Evolutionary conservation across 2,329 filamentous ascomycete genomes (phyloP).

Genomic region (Sordariomycetes sp.): DNA sequence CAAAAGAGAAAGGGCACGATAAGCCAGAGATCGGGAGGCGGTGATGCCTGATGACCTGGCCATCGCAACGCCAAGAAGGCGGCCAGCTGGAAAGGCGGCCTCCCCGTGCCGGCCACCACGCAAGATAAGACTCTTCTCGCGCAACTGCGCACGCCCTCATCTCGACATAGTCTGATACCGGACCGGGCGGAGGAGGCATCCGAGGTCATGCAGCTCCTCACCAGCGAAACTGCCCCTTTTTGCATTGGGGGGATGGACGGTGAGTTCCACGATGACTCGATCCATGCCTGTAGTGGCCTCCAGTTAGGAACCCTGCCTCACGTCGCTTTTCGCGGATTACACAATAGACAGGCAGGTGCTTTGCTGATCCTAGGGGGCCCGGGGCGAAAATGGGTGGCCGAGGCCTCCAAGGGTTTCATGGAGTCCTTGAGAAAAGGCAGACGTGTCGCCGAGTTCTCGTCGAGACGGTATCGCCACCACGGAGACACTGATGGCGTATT

Average conservation of each 20-base stretch:
- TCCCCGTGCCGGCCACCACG: too few species aligned
- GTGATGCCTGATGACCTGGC: background rate
- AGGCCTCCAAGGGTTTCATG: background rate
- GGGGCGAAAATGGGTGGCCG: background rate
- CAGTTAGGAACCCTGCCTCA: background rate
- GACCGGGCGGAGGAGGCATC: background rate
- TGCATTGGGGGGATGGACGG: background rate
- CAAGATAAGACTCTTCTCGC: too few species aligned
- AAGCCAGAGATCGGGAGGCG: background rate
- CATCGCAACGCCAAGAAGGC: background rate
- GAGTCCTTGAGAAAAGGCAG: background rate
- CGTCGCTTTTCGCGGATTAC: background rate
- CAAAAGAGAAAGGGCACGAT: too few species aligned
- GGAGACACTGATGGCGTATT: background rate
- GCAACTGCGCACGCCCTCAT: too few species aligned
- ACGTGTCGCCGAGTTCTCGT: background rate
- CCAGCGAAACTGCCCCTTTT: background rate
- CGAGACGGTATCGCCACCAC: background rate
- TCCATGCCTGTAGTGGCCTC: too few species aligned
- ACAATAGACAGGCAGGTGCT: background rate
- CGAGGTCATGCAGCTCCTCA: background rate
- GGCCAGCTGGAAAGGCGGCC: too few species aligned
- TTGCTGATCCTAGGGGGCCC: background rate
- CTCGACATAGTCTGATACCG: too few species aligned
- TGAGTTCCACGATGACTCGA: background rate